Base-by-base conservation (phyloP, 805 yeast genomes). In the Kuraishia ogatae region DNA sequence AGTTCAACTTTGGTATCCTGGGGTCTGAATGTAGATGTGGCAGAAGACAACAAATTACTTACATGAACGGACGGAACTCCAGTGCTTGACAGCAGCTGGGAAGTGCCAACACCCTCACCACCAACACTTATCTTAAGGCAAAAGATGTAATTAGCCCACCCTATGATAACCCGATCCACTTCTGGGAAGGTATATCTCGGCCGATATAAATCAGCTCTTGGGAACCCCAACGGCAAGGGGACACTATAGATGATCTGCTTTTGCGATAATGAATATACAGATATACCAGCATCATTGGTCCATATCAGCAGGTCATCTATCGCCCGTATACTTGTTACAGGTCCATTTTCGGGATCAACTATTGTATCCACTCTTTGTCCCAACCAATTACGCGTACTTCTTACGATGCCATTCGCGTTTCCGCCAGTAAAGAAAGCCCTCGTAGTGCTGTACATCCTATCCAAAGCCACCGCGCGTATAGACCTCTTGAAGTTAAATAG, bases 401-500 rank as follows among this genome's bases (percentile, higher is more conserved):
- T 71, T 0, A 87, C 70, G 0, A 94, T 85, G 51, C 87, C 83
- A 0, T 97, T 97, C 7, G 91, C 85, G 71, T 85, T 90, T 0
- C 97, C 97, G 2, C 98, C 97, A 35, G 92, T 84, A 0, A 90
- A 75, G 61, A 91, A 93, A 10, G 85, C 76, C 55, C 82, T 80
- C 0, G 84, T 76, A 10, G 75, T 76, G 48, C 66, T 67, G 66
- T 89, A 94, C 55, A 84, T 80, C 11, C 83, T 82, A 61, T 88
- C 94, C 5, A 94, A 68, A 0, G 90, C 88, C 2, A 93, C 96
- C 0, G 96, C 84, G 64, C 91, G 96, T 0, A 94, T 79, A 0
- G 98, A 97, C 28, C 97, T 74, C 61, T 87, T 85, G 67, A 91
- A 88, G 68, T 92, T 96, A 61, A 81, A 85, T 2, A 90, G 91